Evolutionary conservation across 148 eudicot genomes (phyloP), one percentile per base, ranked within the genome.

Genomic region (Polygonum maritimum): DNA sequence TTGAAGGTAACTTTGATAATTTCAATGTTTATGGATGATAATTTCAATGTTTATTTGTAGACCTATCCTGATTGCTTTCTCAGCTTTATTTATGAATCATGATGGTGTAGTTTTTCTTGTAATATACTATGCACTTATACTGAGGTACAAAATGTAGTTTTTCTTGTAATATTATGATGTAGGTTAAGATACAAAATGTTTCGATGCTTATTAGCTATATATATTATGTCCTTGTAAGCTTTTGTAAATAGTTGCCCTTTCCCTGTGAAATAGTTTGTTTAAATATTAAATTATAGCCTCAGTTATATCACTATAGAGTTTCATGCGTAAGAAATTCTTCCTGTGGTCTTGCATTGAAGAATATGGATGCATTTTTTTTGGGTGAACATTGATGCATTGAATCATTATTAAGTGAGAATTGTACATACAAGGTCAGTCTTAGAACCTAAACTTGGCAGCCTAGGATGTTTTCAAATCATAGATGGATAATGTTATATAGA

Each of bases 1-100:
- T 76, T 73, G 7, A 78, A 78, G 76, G 80, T 78, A 78, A 76
- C 39, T 54, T 22, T 18, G 21, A 7, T 7, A n/a, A 5, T 54
- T 54, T 54, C 26, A 54, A 7, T 60, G 9, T 21, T 21, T 14
- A 15, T 22, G 22, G 48, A 22, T 39, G 18, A 58, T 31, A 40
- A 10, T 19, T 58, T 60, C 35, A 12, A 26, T 60, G 38, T n/a
- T n/a, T n/a, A n/a, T n/a, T n/a, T n/a, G n/a, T n/a, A n/a, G n/a
- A n/a, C n/a, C n/a, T n/a, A n/a, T n/a, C n/a, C n/a, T n/a, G n/a
- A n/a, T n/a, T n/a, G n/a, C n/a, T n/a, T n/a, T n/a, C n/a, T n/a
- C n/a, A n/a, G n/a, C n/a, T n/a, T n/a, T n/a, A n/a, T n/a, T n/a
- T n/a, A n/a, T n/a, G n/a, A n/a, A n/a, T n/a, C n/a, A n/a, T n/a